Evolutionary conservation across 305 asterid genomes (phyloP), one percentile per base, ranked within the genome.

Genomic region (Coffea humblotiana): DNA sequence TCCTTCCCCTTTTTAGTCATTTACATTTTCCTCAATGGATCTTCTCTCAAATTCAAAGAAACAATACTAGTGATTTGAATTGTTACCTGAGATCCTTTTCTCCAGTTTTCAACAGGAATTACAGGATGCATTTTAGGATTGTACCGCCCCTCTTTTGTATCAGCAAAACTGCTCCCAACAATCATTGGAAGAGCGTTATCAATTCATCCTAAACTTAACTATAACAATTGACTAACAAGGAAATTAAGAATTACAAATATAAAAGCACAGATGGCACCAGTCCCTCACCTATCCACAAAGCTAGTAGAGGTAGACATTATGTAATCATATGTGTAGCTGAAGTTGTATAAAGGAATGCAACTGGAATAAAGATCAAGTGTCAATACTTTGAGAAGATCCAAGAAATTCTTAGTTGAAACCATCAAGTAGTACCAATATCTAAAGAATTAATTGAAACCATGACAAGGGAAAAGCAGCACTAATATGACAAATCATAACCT

Each of bases 31-130:
- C 49, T 15, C 29, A 4, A 54, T 51, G 69, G 54, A 61, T 60
- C 67, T 78, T 64, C 58, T 32, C 69, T 66, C 23, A 19, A 70
- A 32, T 66, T 47, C 71, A 71, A 54, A 66, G 84, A 67, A 73
- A 68, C 71, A 82, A 66, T 48, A 66, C 72, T 19, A 82, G 82
- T 16, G 63, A 52, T 65, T 77, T 82, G 64, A 84, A 75, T 52
- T 23, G 48, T 76, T 86, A 95, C 99, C 98, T 95, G 99, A 80
- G 99, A 93, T 81, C 99, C 99, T 86, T 95, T 95, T 87, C 97
- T 91, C 99, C 99, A 95, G 86, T 87, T 85, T 71, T 87, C 85
- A 84, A 90, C 94, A 78, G 94, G 93, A 88, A 95, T 85, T 72
- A 85, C 84, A 47, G 97, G 97, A 85, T 93, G 88, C 99, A 95